phyloP scores from a whole-genome alignment of 805 yeast species.

The Torulaspora franciscae region DNA sequence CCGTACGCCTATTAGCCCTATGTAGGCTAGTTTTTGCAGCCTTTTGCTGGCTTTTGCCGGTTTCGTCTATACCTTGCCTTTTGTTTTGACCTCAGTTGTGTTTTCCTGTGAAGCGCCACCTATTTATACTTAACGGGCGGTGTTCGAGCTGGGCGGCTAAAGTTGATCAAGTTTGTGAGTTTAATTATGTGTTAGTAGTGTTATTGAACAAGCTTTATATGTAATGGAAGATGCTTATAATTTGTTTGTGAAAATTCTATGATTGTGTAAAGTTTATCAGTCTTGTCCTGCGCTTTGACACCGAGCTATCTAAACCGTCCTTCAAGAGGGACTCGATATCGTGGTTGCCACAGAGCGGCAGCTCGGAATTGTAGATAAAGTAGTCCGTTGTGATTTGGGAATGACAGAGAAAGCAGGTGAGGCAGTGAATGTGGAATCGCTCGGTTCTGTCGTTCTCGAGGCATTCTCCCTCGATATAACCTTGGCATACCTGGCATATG shows the following conservation, averaged over 20 bases:
- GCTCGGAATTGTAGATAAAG: constrained; percentile 30
- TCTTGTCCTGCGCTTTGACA: constrained; percentile 33
- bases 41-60: no score
- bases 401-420: constrained; percentile 61
- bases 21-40: no score
- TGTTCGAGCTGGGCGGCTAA: no score
- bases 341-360: constrained; percentile 31
- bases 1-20: no score
- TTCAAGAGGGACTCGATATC: constrained; percentile 24
- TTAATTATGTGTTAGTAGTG: no score
- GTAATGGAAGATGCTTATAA: neutral
- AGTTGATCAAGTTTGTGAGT: no score
- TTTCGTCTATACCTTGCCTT: no score
- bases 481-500: constrained; percentile 61
- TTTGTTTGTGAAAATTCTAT: neutral
- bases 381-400: constrained; percentile 50
- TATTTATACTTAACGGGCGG: no score
- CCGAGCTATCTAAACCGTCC: constrained; percentile 20
- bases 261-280: constrained; percentile 23
- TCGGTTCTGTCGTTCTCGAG: constrained; percentile 67
- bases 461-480: constrained; percentile 87
- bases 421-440: constrained; percentile 72
- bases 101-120: no score
- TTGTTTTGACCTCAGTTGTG: no score
- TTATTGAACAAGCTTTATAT: neutral